Base-by-base conservation (phyloP, 2,329 filamentous ascomycete species). In the Pseudopyrenochaeta lycopersici region DNA sequence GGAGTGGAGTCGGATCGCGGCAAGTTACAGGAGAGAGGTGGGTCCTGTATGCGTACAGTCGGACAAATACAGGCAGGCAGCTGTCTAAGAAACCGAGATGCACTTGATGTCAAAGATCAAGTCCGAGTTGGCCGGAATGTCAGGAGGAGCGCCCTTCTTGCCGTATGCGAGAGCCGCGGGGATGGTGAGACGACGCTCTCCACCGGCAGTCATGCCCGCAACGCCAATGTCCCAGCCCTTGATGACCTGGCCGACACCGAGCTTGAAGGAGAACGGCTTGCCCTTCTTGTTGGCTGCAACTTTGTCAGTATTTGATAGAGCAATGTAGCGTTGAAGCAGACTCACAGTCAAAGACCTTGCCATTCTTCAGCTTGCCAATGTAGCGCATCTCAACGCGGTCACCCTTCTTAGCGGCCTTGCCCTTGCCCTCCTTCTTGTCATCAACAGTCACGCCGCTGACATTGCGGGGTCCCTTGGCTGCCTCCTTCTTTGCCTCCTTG, bases 191-290 rank as follows among this genome's bases (percentile, higher is more conserved):
- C 95, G 89, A 71, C 95, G 91, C 85, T 99, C 96, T 70, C 92
- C 92, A 72, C 95, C 95, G 66, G 93, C 89, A 66, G 88, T 83
- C 92, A 99, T 97, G 79, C 96, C 96, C 66, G 85, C 84, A 67
- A 99, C 83, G 80, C 95, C 95, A 63, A 98, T 86, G 77, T 99
- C 96, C 96, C 95, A 98, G 66, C 95, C 95, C 85, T 96, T 95
- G 83, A 99, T 99, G 71, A 99, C 96, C 78, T 98, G 91, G 58
- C 93, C 93, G 75, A 88, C 87, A 67, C 95, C 96, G 57, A 96
- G 88, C 84, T 94, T 96, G 87, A 98, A 98, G 65, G 85, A 85
- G 82, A 99, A 99, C 53, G 96, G 94, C 83, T 96, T 93, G 71
- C 95, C 95, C 83, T 96, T 97, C 86, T 98, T 99, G 86, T 99